Conservation (phyloP, 768 basidiomycete species). For the Tricholoma matsutake region DNA sequence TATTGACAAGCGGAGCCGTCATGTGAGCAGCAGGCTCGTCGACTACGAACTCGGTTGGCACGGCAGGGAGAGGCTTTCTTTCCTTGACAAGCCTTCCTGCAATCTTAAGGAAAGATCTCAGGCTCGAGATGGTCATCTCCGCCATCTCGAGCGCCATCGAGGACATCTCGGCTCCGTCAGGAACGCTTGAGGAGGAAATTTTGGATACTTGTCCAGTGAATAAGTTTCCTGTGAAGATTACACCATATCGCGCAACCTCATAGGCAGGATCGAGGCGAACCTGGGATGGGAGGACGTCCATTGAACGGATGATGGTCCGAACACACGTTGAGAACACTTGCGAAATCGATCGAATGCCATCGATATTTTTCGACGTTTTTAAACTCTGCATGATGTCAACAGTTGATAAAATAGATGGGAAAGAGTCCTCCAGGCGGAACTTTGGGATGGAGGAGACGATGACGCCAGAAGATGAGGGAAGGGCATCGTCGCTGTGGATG, state of each 20-base stretch:
- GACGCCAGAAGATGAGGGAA: conserved; percentile 19
- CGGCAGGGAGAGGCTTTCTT: conserved; percentile 17
- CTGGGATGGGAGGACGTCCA: conserved; percentile 14
- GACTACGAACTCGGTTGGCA: background rate
- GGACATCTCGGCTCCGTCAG: background rate
- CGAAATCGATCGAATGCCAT: conserved; percentile 9
- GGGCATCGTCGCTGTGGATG: conserved; percentile 23
- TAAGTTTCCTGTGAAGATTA: conserved; percentile 10
- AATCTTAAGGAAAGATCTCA: conserved; percentile 28
- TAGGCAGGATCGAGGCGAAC: conserved; percentile 11
- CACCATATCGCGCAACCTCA: conserved; percentile 13
- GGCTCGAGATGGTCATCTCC: conserved; percentile 27
- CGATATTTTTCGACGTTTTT: conserved; percentile 10
- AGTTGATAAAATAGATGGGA: conserved; percentile 33
- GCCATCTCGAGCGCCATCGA: conserved; percentile 18
- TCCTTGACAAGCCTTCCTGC: conserved; percentile 24
- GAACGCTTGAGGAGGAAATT: background rate
- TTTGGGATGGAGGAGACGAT: conserved; percentile 10
- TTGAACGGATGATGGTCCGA: conserved; percentile 12
- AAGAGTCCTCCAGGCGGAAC: conserved; percentile 31
- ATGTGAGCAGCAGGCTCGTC: conserved; percentile 3
- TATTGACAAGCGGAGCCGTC: conserved; percentile 6
- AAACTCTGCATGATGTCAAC: conserved; percentile 24
- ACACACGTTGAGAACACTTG: conserved; percentile 18
- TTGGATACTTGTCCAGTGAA: conserved; percentile 10